A percentile compares a stretch with the other conserved stretches of the same genome.
phyloP scores from a whole-genome alignment of 352 stramenopile genomes.

The Pythium rhizo-oryzae region DNA sequence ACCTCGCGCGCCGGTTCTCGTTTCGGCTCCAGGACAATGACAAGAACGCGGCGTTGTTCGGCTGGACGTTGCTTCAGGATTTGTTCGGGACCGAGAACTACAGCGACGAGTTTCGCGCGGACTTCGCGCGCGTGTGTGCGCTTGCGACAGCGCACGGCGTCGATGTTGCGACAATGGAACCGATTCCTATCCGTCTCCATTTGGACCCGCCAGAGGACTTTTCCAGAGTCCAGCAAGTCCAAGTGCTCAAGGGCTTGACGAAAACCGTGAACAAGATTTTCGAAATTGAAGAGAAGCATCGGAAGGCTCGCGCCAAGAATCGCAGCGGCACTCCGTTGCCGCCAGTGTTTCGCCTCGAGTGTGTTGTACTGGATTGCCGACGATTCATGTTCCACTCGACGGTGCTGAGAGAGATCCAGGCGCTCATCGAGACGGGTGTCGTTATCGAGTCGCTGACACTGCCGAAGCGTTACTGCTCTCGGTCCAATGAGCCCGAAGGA shows the following conservation, averaged over 20 bases:
- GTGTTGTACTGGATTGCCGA: conserved; percentile 1
- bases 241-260: conserved; percentile 3
- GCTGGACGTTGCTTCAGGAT: conserved; percentile 10
- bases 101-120: not conserved
- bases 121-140: not conserved
- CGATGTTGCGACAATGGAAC: conserved; percentile 6
- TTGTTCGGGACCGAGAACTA: conserved; percentile 1
- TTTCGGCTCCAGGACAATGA: conserved; percentile 4
- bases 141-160: not conserved
- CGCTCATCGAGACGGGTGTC: conserved; percentile 5
- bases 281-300: not conserved
- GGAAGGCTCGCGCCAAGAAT: not conserved
- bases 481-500: not conserved
- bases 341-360: conserved; percentile 7
- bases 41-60: not conserved
- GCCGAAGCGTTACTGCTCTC: not conserved
- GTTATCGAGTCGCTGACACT: conserved; percentile 2
- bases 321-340: not conserved
- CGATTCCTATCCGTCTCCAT: conserved; percentile 5
- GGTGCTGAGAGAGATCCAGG: conserved; percentile 8
- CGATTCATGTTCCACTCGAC: conserved; percentile 10
- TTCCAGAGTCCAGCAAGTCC: not conserved
- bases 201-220: not conserved
- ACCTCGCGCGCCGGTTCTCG: conserved; percentile 10
- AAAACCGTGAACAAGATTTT: conserved; percentile 4